phyloP scores from a whole-genome alignment of 768 basidiomycete species.

The Clitopilus passeckerianus region DNA sequence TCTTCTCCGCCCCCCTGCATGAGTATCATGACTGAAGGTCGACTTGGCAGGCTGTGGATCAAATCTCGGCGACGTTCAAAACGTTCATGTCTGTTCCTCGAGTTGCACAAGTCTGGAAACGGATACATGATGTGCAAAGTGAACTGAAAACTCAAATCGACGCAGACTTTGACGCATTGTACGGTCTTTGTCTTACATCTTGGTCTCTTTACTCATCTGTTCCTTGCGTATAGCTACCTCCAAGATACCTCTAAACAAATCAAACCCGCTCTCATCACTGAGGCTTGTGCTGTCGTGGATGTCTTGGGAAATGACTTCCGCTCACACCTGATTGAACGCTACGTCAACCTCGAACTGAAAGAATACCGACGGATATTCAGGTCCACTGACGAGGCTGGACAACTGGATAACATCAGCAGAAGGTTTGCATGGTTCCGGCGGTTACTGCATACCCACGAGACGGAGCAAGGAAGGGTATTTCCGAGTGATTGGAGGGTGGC shows the following conservation, averaged over 20 bases:
- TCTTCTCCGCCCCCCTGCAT: not conserved
- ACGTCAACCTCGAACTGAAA: conserved; percentile 84
- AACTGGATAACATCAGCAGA: conserved; percentile 89
- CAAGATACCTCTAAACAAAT: conserved; percentile 69
- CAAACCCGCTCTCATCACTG: conserved; percentile 60
- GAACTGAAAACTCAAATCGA: conserved; percentile 78
- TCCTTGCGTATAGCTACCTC: conserved; percentile 51
- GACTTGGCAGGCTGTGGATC: conserved; percentile 69
- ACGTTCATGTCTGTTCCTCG: conserved; percentile 71
- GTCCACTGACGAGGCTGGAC: conserved; percentile 90
- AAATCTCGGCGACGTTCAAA: conserved; percentile 79
- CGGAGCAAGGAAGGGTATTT: conserved; percentile 81
- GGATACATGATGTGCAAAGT: conserved; percentile 80
- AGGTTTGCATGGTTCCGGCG: conserved; percentile 96
- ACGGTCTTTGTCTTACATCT: conserved; percentile 20
- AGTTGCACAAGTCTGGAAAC: conserved; percentile 73
- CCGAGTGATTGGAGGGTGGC: conserved; percentile 84
- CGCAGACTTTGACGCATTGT: conserved; percentile 91
- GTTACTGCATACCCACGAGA: conserved; percentile 78
- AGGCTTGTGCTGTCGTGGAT: conserved; percentile 88
- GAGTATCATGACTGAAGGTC: conserved; percentile 3
- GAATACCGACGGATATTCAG: conserved; percentile 97
- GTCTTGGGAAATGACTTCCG: conserved; percentile 84
- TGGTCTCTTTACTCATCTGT: conserved; percentile 1
- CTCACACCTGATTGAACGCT: conserved; percentile 78